Evolutionary conservation across 108 stramenopile species (phyloP).

Genomic region (Nitzschia sp.): DNA sequence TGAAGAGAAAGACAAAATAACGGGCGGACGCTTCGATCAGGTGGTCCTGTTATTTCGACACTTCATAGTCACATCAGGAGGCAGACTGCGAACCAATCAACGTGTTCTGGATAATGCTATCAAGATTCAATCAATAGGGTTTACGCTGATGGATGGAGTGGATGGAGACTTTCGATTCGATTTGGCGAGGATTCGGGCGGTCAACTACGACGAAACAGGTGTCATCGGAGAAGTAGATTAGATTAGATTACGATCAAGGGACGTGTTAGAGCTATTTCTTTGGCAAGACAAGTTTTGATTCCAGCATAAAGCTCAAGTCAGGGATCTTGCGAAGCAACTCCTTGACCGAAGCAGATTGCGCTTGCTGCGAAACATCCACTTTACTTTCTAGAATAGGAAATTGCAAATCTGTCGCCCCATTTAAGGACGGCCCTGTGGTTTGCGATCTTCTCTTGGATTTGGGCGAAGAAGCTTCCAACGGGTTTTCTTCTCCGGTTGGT

Average conservation of each 20-base stretch:
- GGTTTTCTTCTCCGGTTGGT: constrained; percentile 21
- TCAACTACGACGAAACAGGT: constrained; percentile 60
- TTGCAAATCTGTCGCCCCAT: background rate
- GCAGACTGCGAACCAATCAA: constrained; percentile 58
- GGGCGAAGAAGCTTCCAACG: constrained; percentile 24
- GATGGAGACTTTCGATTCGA: constrained; percentile 83
- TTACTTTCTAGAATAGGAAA: background rate
- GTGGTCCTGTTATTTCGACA: constrained; percentile 66
- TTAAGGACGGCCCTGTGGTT: background rate
- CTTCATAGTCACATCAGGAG: constrained; percentile 64
- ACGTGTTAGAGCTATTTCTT: constrained; percentile 11
- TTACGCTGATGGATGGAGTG: constrained; percentile 81
- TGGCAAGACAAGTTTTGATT: constrained; percentile 24
- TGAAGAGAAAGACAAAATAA: constrained; percentile 5
- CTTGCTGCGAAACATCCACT: background rate
- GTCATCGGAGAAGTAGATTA: constrained; percentile 32
- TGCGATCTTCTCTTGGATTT: background rate
- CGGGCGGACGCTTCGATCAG: constrained; percentile 35
- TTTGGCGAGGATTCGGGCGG: constrained; percentile 70
- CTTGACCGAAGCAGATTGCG: background rate
- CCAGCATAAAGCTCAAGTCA: constrained; percentile 39
- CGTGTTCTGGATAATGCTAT: constrained; percentile 64
- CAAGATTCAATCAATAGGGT: constrained; percentile 66
- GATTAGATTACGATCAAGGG: background rate
- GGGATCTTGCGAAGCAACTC: constrained; percentile 18